Base-by-base conservation (phyloP, 1,284 basidiomycete species). In the Stereum hirsutum region DNA sequence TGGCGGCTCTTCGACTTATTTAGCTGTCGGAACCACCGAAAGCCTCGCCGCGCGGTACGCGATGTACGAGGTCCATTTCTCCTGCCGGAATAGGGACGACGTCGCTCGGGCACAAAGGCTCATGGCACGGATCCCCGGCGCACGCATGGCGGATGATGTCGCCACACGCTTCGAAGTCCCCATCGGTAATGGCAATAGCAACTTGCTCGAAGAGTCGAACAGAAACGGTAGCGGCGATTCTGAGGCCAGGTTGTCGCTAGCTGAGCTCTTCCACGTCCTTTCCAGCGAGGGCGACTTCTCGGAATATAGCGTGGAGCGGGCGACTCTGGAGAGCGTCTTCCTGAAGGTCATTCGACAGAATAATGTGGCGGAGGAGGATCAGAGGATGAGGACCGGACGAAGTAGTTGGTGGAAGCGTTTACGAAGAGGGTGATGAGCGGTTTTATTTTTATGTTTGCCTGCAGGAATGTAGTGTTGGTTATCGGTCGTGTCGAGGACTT, bases 121-220 rank as follows among this genome's bases (percentile, higher is more conserved):
- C 34, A 84, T 90, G 73, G 57, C 72, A 1, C 68, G 61, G 4
- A 77, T 88, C 42, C 78, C 77, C 10, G 77, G 73, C 10, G 73
- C 75, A 32, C 73, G 70, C n/a, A 72, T 75, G 63, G 77, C 74
- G 5, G 81, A 87, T 52, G 85, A 88, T 52, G 81, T 88, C 10
- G 82, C 81, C 1, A 85, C 82, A 1, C 75, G 84, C 5, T 88
- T 86, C 54, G 82, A 89, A 54, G 81, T 88, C 11, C 83, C 84
- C 2, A 68, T 86, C 15, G 54, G 57, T 12, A 49, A 46, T 5
- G 49, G 51, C 11, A 10, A 15, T 23, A 4, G n/a, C 10, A n/a
- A 6, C n/a, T 7, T 15, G n/a, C n/a, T 19, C 14, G n/a, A n/a
- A 37, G 39, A 41, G 12, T 19, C 12, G 15, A 28, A 41, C 27